Evolutionary conservation across 371 early-diverging fungal species (phyloP), one percentile per base, ranked within the genome.

Genomic region (Choanephora cucurbitarum): DNA sequence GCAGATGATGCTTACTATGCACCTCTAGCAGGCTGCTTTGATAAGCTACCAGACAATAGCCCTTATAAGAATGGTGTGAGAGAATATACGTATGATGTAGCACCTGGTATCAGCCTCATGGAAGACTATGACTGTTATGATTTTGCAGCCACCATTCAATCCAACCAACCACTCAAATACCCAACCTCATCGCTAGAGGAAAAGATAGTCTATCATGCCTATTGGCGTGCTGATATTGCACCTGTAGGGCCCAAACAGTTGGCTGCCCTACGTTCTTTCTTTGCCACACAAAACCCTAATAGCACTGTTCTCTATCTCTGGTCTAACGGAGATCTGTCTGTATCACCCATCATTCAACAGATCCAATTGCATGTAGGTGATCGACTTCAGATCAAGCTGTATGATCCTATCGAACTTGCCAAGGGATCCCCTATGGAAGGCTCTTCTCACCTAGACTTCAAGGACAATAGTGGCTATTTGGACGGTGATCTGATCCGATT

Each of bases 101-200:
- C 73, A n/a, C 77, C 81, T 0, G 75, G 77, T 44, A 60, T 77
- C 15, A 67, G 70, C 24, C 40, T 81, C 9, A 57, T 72, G 49
- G 72, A 79, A 39, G 81, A 72, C 45, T 77, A 67, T 22, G 81
- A 81, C 48, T 81, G 81, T 49, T 81, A 77, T 49, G 79, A 81
- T 55, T 81, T 72, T 52, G 79, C 81, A 18, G 67, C 72, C 0
- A 74, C 74, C 1, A 75, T 81, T 23, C 47, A 45, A 34, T 37
- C 65, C 19, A 49, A 56, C 7, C 28, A 7, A 8, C 39, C 56
- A 3, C 22, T 28, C 5, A 45, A 51, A 42, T 60, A 70, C 9
- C 61, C 73, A 14, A 33, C 51, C 11, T 44, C 31, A 3, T 14
- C 32, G 1, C 19, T 3, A 5, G 48, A 56, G 11, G 59, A 62